These are phyloP conservation scores for Mycena rebaudengoi DNA, from an alignment of 768 basidiomycete species.

Conservation along the genomic window DNA sequence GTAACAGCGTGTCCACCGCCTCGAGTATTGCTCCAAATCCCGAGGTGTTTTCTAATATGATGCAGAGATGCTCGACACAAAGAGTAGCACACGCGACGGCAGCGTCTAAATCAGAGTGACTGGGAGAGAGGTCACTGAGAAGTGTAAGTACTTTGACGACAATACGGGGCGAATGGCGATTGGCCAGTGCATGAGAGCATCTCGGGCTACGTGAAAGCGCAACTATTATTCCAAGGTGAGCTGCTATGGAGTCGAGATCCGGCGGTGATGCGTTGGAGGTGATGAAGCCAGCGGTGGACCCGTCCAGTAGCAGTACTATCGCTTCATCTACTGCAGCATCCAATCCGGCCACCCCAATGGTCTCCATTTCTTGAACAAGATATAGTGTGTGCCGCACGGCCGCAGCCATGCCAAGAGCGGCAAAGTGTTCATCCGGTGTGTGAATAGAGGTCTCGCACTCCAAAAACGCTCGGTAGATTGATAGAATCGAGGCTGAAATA, in stretches of 20 bases:
- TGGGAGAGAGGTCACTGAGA: not conserved
- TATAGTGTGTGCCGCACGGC: no score
- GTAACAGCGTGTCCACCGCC: not conserved
- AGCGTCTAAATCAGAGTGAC: not conserved
- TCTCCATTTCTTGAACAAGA: not conserved
- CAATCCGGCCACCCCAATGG: no score
- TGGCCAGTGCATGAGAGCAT: not conserved
- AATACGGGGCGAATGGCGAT: not conserved
- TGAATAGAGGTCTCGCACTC: not conserved
- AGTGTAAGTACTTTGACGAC: not conserved
- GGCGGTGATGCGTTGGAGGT: not conserved
- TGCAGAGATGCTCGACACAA: constrained; percentile 10
- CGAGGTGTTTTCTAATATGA: not conserved
- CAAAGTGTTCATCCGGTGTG: not conserved
- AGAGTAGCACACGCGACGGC: not conserved
- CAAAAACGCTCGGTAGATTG: not conserved
- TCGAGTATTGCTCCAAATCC: not conserved
- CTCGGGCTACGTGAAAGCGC: not conserved
- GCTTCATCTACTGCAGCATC: not conserved
- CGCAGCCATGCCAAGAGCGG: not conserved
- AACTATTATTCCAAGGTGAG: constrained; percentile 9
- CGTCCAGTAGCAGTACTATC: not conserved
- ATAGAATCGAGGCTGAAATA: not conserved
- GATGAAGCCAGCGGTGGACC: not conserved
- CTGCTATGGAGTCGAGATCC: not conserved